Percentiles rank a stretch among this genome's conserved stretches.
phyloP scores from a whole-genome alignment of 1,284 basidiomycete genomes.

The Caloboletus inedulis region DNA sequence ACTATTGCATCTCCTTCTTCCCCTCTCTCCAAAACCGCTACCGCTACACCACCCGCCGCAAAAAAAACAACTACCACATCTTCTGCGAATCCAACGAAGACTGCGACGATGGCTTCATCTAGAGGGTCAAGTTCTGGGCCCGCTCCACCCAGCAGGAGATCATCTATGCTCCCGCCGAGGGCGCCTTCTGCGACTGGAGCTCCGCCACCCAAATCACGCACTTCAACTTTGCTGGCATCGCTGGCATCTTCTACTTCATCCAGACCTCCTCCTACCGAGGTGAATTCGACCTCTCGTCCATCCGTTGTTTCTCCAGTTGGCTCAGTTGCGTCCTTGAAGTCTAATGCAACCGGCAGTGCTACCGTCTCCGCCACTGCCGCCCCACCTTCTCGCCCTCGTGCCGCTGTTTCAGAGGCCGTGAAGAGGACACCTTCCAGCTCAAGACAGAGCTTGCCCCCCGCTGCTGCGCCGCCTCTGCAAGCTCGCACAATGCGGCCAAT shows the following conservation, averaged over 20 bases:
- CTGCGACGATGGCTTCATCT: slow-evolving; percentile 39
- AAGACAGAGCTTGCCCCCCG: slow-evolving; percentile 37
- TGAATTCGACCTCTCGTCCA: slow-evolving; percentile 40
- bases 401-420: slow-evolving; percentile 52
- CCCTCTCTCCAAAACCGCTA: slow-evolving; percentile 35
- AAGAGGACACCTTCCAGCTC: slow-evolving; percentile 43
- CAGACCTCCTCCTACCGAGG: slow-evolving; percentile 35
- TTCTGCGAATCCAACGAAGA: slow-evolving; percentile 41
- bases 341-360: slow-evolving; percentile 29
- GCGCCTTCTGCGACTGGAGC: slow-evolving; percentile 32
- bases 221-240: slow-evolving; percentile 36
- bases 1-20: slow-evolving; percentile 35
- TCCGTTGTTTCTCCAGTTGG: slow-evolving; percentile 55
- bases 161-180: slow-evolving; percentile 45
- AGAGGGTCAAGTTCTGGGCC: slow-evolving; percentile 33
- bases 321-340: slow-evolving; percentile 33
- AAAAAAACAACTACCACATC: slow-evolving; percentile 48
- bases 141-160: slow-evolving; percentile 40
- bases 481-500: slow-evolving; percentile 43
- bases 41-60: slow-evolving; percentile 40
- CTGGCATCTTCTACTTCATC: slow-evolving; percentile 35
- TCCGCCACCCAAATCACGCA: slow-evolving; percentile 31
- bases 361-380: slow-evolving; percentile 15
- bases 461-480: slow-evolving; percentile 24
- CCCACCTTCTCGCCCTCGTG: slow-evolving; percentile 46